Base-by-base conservation (phyloP, 495 filamentous ascomycete species). In the Talaromyces proteolyticus region DNA sequence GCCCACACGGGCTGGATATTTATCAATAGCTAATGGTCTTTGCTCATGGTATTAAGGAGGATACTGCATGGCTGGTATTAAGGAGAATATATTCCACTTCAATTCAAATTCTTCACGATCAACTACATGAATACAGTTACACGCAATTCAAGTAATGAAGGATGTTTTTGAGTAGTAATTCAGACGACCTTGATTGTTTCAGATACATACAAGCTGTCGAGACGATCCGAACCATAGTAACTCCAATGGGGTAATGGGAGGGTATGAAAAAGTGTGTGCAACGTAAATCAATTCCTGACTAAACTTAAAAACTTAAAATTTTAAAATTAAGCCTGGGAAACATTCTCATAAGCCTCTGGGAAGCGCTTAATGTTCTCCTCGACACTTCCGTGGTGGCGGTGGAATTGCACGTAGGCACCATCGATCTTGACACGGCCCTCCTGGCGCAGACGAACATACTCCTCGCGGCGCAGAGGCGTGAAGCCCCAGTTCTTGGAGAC, bases 401-500 rank as follows among this genome's bases (percentile, higher is more conserved):
- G 79, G 84, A 97, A 97, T 81, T 98, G 88, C 57, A 97, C 94
- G 74, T 98, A 98, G 61, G 94, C 94, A 82, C 93, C 93, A 69
- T 98, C 93, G 59, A 91, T 83, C 77, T 86, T 84, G 72, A 98
- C 81, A 70, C 83, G 82, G 68, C 93, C 93, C 69, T 82, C 85
- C 67, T 86, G 76, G 81, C 93, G 91, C 78, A 88, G 85, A 75
- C 88, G 79, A 62, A 94, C 74, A 78, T 96, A 98, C 70, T 98
- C 93, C 53, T 96, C 93, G 62, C 94, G 92, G 59, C 88, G 87
- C 58, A 98, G 88, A 66, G 88, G 88, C 51, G 93, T 98, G 87
- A 97, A 98, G 56, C 93, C 93, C 93, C 93, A 98, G 79, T 96
- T 96, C 87, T 98, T 98, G 79, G 85, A 90, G 75, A 96, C 85